Percentiles rank a stretch among this genome's conserved stretches.
These are phyloP conservation scores for Bruguiera sexangula DNA, from an alignment of 345 rosid species.

Conservation along the genomic window DNA sequence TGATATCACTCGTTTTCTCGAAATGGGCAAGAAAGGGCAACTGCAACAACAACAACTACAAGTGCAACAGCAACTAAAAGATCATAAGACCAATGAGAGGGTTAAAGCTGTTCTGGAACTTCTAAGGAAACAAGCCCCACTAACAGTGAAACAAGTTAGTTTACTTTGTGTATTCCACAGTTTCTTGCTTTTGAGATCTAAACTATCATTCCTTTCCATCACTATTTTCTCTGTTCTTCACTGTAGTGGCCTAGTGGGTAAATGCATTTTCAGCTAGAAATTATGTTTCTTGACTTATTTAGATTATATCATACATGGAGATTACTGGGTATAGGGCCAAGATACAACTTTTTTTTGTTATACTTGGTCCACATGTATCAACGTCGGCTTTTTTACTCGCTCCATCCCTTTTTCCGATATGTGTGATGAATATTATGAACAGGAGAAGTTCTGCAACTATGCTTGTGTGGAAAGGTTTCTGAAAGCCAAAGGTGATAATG, in stretches of 20 bases:
- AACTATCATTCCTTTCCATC: background rate
- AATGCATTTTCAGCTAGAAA: background rate
- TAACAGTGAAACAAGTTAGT: constrained; percentile 74
- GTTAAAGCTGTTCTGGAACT: constrained; percentile 66
- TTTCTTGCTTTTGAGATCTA: background rate
- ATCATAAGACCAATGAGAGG: constrained; percentile 29
- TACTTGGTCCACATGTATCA: background rate
- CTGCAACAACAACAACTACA: constrained; percentile 10
- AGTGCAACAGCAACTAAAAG: background rate
- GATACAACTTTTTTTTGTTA: background rate
- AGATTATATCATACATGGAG: too few species aligned
- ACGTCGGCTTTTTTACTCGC: background rate
- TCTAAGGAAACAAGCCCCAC: constrained; percentile 65
- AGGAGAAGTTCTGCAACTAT: constrained; percentile 89
- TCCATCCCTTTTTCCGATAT: background rate
- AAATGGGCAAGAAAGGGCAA: constrained; percentile 67
- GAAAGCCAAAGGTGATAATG: constrained; percentile 67
- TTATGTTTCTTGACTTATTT: background rate
- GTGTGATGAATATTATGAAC: constrained; percentile 17
- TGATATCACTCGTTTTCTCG: constrained; percentile 8
- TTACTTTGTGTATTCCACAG: background rate
- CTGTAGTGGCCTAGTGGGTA: background rate
- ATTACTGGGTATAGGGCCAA: too few species aligned
- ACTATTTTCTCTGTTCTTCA: background rate
- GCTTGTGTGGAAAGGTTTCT: constrained; percentile 79